Conservation (phyloP, 306 rosid species). For the Echinosophora koreensis region DNA sequence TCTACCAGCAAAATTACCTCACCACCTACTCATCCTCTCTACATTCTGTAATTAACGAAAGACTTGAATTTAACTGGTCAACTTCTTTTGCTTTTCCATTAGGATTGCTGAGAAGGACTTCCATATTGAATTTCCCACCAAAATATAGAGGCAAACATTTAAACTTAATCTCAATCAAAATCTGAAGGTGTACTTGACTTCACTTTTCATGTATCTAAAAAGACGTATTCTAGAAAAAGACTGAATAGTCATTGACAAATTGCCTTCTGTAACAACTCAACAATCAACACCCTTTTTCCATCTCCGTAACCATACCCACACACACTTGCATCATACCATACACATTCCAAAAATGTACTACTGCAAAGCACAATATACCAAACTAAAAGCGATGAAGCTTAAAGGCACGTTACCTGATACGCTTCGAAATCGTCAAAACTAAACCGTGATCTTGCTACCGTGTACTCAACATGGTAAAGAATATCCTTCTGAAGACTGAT, state of each 20-base stretch:
- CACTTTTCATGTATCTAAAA: neutral
- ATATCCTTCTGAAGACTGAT: conserved; percentile 76
- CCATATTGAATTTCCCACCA: conserved; percentile 27
- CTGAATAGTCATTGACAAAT: too few relatives aligned
- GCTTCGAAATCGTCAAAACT: conserved; percentile 84
- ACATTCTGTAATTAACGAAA: conserved; percentile 3
- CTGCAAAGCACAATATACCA: neutral
- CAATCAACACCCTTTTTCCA: neutral
- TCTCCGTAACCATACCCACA: neutral
- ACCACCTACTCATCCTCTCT: conserved; percentile 9
- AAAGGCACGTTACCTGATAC: conserved; percentile 61
- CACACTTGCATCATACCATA: too few relatives aligned
- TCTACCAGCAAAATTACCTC: conserved; percentile 26
- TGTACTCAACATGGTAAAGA: conserved; percentile 77
- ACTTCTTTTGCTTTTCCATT: neutral
- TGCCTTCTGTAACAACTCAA: too few relatives aligned
- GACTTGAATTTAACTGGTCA: conserved; percentile 3
- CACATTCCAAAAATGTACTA: conserved; percentile 1
- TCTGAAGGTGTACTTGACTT: neutral
- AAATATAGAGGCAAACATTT: neutral
- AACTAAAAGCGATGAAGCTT: conserved; percentile 6
- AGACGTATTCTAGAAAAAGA: neutral
- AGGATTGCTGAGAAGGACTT: neutral
- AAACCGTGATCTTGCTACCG: conserved; percentile 77
- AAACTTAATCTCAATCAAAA: conserved; percentile 3